Evolutionary conservation across 176 grass and related monocot genomes (phyloP).

Genomic region (Olyra latifolia): DNA sequence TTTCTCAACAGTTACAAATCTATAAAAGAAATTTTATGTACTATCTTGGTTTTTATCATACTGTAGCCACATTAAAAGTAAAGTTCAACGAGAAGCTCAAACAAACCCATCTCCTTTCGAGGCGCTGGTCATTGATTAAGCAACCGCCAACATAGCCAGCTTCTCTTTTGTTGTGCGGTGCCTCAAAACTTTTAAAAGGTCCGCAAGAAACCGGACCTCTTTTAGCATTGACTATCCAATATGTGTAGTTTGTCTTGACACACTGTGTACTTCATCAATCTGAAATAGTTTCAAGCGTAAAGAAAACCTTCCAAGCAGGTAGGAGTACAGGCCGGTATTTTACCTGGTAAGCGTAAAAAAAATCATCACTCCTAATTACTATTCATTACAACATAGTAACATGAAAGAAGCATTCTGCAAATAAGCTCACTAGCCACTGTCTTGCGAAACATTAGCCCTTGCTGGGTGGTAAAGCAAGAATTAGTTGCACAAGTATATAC

Average conservation of each 20-base stretch:
- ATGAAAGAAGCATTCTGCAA: not conserved
- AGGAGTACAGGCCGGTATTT: not conserved
- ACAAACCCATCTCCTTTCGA: not conserved
- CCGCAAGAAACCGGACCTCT: not conserved
- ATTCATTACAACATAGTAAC: not conserved
- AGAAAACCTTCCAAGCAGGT: not conserved
- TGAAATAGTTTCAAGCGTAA: not conserved
- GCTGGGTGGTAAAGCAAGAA: slow-evolving; percentile 14
- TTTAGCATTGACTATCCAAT: not conserved
- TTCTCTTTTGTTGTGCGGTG: not conserved
- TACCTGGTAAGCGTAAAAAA: too few relatives aligned
- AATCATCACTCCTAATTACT: not conserved
- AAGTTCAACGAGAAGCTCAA: not conserved
- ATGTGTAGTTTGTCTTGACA: not conserved
- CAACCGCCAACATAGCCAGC: not conserved
- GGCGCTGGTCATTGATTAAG: slow-evolving; percentile 4
- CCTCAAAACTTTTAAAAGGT: not conserved
- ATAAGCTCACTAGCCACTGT: not conserved
- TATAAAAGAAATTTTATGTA: not conserved
- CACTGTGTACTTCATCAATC: not conserved
- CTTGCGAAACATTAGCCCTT: not conserved
- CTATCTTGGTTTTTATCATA: not conserved
- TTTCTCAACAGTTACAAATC: not conserved
- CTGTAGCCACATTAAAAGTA: not conserved
- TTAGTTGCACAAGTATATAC: not conserved